These are phyloP conservation scores for Endocladia muricata DNA, from an alignment of 31 red algal genomes.

Conservation along the genomic window DNA sequence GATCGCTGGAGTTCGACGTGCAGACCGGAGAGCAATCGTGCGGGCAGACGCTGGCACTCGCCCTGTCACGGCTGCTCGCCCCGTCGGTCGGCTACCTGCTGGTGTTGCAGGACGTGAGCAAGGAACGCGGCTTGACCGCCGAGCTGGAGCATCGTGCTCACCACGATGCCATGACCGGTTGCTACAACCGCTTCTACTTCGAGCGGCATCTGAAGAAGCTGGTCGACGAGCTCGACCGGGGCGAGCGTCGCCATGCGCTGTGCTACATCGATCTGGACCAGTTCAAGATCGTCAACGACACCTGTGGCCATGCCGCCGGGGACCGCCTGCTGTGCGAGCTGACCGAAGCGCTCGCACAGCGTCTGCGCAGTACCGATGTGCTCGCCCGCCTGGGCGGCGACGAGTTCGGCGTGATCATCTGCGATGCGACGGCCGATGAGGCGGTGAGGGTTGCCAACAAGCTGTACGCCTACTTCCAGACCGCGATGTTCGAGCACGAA, in stretches of 20 bases:
- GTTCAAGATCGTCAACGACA: conserved; percentile 32
- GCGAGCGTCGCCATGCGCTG: background rate
- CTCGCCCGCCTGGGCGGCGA: conserved; percentile 21
- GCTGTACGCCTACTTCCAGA: background rate
- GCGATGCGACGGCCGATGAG: background rate
- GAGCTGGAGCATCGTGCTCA: background rate
- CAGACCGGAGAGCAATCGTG: too few species aligned
- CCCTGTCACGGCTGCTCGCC: too few species aligned
- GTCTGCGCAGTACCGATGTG: background rate
- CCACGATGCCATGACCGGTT: conserved; percentile 12
- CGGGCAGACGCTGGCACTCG: too few species aligned
- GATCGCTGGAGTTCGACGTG: too few species aligned
- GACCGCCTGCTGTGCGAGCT: background rate
- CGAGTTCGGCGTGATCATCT: conserved; percentile 14
- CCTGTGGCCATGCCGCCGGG: conserved; percentile 15
- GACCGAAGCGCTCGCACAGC: background rate
- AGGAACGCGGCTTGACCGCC: too few species aligned
- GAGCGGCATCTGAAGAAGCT: background rate
- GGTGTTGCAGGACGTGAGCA: too few species aligned
- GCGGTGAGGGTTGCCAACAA: background rate
- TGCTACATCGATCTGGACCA: conserved; percentile 17
- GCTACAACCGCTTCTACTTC: background rate
- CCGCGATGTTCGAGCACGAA: background rate
- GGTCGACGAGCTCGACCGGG: background rate
- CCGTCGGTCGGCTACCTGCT: too few species aligned